phyloP scores from a whole-genome alignment of 208 protist species.

The Baffinella frigidus region DNA sequence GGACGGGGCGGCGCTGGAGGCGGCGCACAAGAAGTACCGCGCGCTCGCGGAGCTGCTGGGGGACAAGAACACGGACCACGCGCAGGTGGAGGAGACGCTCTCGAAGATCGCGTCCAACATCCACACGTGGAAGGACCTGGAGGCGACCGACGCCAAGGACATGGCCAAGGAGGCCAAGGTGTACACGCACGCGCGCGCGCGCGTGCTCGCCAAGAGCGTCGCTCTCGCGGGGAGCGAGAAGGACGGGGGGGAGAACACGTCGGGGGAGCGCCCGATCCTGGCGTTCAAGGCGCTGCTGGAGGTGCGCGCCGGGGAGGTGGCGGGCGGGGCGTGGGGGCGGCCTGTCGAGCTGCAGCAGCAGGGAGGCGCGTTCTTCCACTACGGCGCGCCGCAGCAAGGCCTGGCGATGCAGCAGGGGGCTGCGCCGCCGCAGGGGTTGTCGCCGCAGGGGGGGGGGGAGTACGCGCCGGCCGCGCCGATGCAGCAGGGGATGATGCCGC shows the following conservation, averaged over 20 bases:
- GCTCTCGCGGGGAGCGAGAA: neutral
- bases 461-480: neutral
- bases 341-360: neutral
- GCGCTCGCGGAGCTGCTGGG: constrained; percentile 35
- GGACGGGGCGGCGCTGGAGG: neutral
- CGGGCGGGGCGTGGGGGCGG: neutral
- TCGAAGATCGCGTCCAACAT: constrained; percentile 62
- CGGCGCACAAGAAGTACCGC: constrained; percentile 26
- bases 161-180: neutral
- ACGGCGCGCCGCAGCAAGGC: neutral
- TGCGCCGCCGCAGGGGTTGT: neutral
- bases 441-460: neutral
- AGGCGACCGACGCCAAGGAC: constrained; percentile 20
- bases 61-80: constrained; percentile 33
- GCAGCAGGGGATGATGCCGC: no score
- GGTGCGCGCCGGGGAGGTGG: neutral
- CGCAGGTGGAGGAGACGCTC: constrained; percentile 46
- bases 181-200: neutral
- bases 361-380: neutral
- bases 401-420: neutral
- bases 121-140: constrained; percentile 54
- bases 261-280: no score
- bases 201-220: neutral
- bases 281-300: neutral
- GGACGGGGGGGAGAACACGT: no score